Percentiles rank a stretch among this genome's conserved stretches.
These are phyloP conservation scores for Linnemannia exigua DNA, from an alignment of 192 early-diverging fungal genomes.

Conservation along the genomic window DNA sequence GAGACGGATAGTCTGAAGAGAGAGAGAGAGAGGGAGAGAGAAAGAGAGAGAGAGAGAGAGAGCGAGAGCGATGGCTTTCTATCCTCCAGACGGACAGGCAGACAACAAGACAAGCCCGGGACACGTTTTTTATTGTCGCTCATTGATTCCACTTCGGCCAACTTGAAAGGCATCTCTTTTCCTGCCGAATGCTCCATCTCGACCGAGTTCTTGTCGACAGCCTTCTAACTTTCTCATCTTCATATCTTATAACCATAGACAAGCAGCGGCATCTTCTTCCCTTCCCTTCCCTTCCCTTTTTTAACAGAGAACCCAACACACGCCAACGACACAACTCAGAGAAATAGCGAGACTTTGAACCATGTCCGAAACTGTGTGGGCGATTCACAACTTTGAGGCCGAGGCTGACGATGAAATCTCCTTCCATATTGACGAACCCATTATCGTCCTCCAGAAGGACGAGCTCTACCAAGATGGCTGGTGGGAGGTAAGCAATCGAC, in stretches of 20 bases:
- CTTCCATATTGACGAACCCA: constrained; percentile 74
- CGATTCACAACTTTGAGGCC: constrained; percentile 69
- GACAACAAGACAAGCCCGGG: neutral
- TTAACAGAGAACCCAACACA: neutral
- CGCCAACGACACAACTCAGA: neutral
- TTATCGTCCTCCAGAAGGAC: constrained; percentile 80
- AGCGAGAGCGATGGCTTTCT: neutral
- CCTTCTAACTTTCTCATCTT: neutral
- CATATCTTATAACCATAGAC: neutral
- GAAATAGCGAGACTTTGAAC: constrained; percentile 4
- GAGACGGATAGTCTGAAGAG: neutral
- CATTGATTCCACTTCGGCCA: neutral
- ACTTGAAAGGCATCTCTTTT: neutral
- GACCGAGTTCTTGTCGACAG: neutral
- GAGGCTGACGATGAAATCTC: constrained; percentile 80
- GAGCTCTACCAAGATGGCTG: constrained; percentile 81
- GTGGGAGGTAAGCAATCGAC: constrained; percentile 74
- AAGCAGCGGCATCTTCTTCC: neutral
- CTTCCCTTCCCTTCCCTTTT: neutral
- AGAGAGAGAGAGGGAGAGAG: neutral
- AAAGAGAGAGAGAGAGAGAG: neutral
- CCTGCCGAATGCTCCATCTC: neutral
- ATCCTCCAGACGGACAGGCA: neutral
- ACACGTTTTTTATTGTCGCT: neutral
- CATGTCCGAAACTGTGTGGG: constrained; percentile 64